These are phyloP conservation scores for Pythium aquatile DNA, from an alignment of 352 stramenopile species.

Conservation along the genomic window DNA sequence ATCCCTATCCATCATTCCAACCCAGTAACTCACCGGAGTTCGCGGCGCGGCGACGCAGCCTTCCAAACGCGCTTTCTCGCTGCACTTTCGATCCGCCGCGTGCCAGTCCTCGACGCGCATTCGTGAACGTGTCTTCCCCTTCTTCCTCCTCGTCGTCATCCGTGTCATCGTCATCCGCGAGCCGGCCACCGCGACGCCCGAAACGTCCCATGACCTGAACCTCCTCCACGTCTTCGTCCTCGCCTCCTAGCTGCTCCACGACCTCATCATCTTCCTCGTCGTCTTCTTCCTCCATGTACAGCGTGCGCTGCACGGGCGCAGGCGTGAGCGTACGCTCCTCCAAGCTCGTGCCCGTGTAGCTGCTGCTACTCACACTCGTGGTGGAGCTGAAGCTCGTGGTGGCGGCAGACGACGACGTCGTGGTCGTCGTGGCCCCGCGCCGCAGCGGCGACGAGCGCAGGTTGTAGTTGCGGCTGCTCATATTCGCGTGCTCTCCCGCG, in stretches of 20 bases:
- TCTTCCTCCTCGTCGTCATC: conserved; percentile 17
- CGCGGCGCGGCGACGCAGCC: conserved; percentile 8
- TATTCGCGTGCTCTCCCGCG: conserved; percentile 12
- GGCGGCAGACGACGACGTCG: conserved; percentile 7
- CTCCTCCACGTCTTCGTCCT: conserved; percentile 36
- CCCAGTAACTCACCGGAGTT: conserved; percentile 14
- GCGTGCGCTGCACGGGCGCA: conserved; percentile 56
- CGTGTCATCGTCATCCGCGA: conserved; percentile 21
- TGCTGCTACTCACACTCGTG: conserved; percentile 19
- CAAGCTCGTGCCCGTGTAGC: conserved; percentile 1
- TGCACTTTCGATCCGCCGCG: background rate
- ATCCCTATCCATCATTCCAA: background rate
- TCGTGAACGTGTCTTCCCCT: background rate
- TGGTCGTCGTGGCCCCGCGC: conserved; percentile 14
- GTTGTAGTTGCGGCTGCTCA: conserved; percentile 33
- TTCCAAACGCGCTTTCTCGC: conserved; percentile 12
- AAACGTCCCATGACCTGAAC: conserved; percentile 28
- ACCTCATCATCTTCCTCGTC: conserved; percentile 47
- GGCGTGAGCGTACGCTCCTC: conserved; percentile 38
- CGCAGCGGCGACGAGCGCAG: conserved; percentile 30
- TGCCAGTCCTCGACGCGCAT: background rate
- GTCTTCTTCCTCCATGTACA: conserved; percentile 46
- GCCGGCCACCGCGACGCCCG: conserved; percentile 21
- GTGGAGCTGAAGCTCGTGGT: conserved; percentile 19
- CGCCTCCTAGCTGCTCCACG: conserved; percentile 32